These are phyloP conservation scores for Apostasia shenzhenica DNA, from an alignment of 106 monocot genomes.

Conservation along the genomic window DNA sequence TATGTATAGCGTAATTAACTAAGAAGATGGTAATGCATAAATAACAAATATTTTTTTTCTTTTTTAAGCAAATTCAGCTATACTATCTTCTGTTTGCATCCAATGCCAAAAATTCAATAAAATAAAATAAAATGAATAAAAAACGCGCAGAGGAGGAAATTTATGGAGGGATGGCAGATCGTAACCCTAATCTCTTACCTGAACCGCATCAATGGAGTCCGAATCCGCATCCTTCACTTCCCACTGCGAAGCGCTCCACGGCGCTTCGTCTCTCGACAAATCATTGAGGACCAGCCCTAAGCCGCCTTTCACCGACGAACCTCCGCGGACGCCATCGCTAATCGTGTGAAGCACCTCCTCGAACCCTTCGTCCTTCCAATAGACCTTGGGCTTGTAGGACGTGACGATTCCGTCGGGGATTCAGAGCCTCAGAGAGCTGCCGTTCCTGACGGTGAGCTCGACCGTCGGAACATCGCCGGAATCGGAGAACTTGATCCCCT, in stretches of 20 bases:
- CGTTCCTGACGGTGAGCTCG: conserved; percentile 64
- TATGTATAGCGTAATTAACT: too few species aligned
- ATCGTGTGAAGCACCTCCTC: conserved; percentile 68
- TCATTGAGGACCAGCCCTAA: conserved; percentile 56
- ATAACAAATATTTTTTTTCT: too few species aligned
- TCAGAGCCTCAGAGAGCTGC: conserved; percentile 57
- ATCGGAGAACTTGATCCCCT: conserved; percentile 67
- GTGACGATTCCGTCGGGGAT: conserved; percentile 70
- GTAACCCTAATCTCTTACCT: conserved; percentile 31
- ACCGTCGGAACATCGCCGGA: conserved; percentile 28
- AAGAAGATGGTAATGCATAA: too few species aligned
- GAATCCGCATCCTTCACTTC: conserved; percentile 69
- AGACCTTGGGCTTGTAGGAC: conserved; percentile 88
- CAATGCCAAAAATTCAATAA: too few species aligned
- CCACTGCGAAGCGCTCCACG: conserved; percentile 56
- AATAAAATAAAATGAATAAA: too few species aligned
- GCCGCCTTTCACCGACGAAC: conserved; percentile 37
- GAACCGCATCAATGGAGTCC: conserved; percentile 85
- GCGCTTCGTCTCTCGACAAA: conserved; percentile 19
- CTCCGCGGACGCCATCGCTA: not conserved
- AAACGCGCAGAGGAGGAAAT: too few species aligned
- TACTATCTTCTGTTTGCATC: too few species aligned
- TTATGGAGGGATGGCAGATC: not conserved
- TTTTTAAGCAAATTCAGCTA: too few species aligned
- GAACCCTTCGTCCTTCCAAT: conserved; percentile 80